Conservation (phyloP, 768 basidiomycete genomes). For the Scleroderma citrinum region DNA sequence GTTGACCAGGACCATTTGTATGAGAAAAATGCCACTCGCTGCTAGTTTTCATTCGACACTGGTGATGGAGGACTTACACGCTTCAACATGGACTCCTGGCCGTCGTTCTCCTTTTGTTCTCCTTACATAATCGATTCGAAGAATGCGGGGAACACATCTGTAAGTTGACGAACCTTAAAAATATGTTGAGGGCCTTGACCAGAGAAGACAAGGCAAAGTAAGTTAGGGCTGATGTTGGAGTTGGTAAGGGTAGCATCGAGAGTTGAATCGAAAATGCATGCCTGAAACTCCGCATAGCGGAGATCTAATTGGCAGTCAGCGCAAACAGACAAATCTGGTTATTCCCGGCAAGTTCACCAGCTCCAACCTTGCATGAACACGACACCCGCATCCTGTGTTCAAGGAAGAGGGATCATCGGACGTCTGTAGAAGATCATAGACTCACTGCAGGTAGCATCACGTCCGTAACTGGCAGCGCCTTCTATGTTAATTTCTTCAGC, state of each 20-base stretch:
- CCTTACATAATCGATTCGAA: constrained; percentile 22
- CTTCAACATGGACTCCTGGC: constrained; percentile 27
- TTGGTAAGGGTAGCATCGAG: constrained; percentile 23
- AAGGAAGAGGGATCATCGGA: too few species aligned
- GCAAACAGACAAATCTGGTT: too few species aligned
- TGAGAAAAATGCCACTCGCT: constrained; percentile 27
- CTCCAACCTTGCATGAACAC: too few species aligned
- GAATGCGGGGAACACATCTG: constrained; percentile 27
- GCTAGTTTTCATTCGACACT: constrained; percentile 17
- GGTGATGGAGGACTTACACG: constrained; percentile 28
- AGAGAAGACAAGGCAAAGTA: constrained; percentile 30
- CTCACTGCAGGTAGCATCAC: too few species aligned
- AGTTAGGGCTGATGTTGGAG: constrained; percentile 18
- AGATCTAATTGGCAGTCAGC: too few species aligned
- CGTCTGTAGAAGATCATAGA: too few species aligned
- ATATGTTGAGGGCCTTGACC: constrained; percentile 33
- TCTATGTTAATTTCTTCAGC: too few species aligned
- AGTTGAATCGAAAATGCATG: too few species aligned
- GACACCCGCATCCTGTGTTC: too few species aligned
- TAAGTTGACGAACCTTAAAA: constrained; percentile 33
- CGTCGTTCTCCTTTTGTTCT: constrained; percentile 27
- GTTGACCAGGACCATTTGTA: constrained; percentile 28
- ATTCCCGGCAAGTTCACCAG: too few species aligned
- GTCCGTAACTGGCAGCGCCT: too few species aligned
- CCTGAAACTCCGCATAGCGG: too few species aligned